Evolutionary conservation across 352 stramenopile genomes (phyloP), one percentile per base, ranked within the genome.

Genomic region (Plasmopara viticola): DNA sequence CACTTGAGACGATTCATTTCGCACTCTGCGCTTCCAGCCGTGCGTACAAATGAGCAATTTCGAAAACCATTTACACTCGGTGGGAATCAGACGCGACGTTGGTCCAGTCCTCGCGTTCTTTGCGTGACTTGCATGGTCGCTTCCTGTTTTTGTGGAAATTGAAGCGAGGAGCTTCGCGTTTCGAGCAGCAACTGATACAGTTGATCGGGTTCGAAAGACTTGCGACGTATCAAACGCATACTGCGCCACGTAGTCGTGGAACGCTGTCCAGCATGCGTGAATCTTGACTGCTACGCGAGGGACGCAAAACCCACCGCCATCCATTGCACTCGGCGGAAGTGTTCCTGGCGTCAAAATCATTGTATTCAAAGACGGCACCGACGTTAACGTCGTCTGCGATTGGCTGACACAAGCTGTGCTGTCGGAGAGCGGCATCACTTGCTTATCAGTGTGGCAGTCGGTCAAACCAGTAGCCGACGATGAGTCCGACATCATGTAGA

Each of bases 21-120:
- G 66, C 9, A 64, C 72, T 64, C 81, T 78, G 20, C 79, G 75
- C 46, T 86, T 86, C 79, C 79, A 88, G 0, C 79, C 79, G 44
- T 85, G 75, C 6, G 72, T 84, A 49, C 79, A 90, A 41, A 87
- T 88, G 15, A 88, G 48, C 56, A 90, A 53, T 59, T 90, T 90
- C 1, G 77, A 88, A 39, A 81, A 87, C 79, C 79, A 90, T 31
- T 83, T 84, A 41, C 70, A 67, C 10, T 64, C 40, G 17, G 82
- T 56, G 0, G 79, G 79, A 9, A 88, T 72, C 44, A 87, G 17
- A 14, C 74, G 67, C 2, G 51, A 58, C 0, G 41, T 53, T 4
- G 66, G 51, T 0, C 72, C 66, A 4, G 57, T 40, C 0, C 41
- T 31, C 0, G 57, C 47, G 20, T 74, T 75, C n/a, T 64, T 74